These are phyloP conservation scores for Cyclotella cryptica DNA, from an alignment of 108 stramenopile genomes.

Conservation along the genomic window DNA sequence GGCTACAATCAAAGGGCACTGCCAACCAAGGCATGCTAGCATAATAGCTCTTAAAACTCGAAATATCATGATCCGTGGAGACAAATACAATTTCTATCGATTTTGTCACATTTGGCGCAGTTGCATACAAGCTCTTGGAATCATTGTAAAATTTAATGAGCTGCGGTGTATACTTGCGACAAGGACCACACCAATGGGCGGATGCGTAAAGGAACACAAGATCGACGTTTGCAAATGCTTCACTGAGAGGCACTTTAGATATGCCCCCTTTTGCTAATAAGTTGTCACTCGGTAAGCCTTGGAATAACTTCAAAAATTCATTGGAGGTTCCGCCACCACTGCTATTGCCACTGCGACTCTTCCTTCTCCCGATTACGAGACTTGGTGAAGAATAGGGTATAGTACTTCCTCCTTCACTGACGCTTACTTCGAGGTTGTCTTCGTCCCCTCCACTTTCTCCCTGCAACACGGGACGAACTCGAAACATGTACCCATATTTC, in stretches of 20 bases:
- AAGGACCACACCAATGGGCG: conserved; percentile 85
- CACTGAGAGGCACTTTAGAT: conserved; percentile 56
- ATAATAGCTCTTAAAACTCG: conserved; percentile 77
- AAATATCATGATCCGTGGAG: conserved; percentile 78
- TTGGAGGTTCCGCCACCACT: conserved; percentile 5
- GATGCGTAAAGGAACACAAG: conserved; percentile 80
- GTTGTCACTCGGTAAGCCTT: conserved; percentile 55
- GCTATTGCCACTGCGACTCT: conserved; percentile 3
- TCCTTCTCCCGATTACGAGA: conserved; percentile 50
- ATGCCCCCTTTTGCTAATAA: conserved; percentile 54
- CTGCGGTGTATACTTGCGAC: conserved; percentile 89
- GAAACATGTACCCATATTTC: conserved; percentile 77
- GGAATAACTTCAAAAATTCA: conserved; percentile 52
- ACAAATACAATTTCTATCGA: conserved; percentile 88
- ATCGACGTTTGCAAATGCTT: conserved; percentile 73
- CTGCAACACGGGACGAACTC: conserved; percentile 63
- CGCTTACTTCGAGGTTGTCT: conserved; percentile 37
- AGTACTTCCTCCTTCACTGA: conserved; percentile 45
- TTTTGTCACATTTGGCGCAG: conserved; percentile 37
- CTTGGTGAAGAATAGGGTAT: conserved; percentile 74
- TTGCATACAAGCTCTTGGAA: conserved; percentile 33
- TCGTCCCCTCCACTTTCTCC: conserved; percentile 45
- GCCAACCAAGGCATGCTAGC: conserved; percentile 87
- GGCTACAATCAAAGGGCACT: conserved; percentile 74
- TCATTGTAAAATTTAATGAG: conserved; percentile 82